Base-by-base conservation (phyloP, 495 filamentous ascomycete genomes). In the Penicillium robsamsonii region DNA sequence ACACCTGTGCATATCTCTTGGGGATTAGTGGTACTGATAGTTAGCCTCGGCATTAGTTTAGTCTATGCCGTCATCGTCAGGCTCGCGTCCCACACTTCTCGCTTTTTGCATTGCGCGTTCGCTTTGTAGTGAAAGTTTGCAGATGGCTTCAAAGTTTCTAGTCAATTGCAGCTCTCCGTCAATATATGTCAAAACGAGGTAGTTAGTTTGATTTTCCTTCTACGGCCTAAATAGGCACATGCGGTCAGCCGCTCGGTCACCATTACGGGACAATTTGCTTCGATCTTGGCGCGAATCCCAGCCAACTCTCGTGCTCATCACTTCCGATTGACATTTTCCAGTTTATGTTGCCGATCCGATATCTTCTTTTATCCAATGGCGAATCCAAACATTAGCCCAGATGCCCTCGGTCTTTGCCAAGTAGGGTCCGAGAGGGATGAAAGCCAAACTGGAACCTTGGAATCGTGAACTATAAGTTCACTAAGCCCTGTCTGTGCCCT, bases 1-100 rank as follows among this genome's bases (percentile, higher is more conserved):
- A 30, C n/a, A 46, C 35, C 42, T 56, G 15, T 18, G 27, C 31
- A 33, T 38, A 17, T 41, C 37, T 33, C 41, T 55, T 46, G 27
- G 11, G 57, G 27, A 9, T 58, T 55, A 57, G 51, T 49, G 30
- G 41, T 33, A 49, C 44, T 3, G 18, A 49, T 63, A 13, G 18
- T 45, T 63, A 13, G 40, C 63, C 52, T 62, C 59, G 56, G 64
- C 61, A 31, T 51, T 51, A 43, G 42, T 52, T 35, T 18, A 61
- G 47, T 53, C 49, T 53, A 66, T 66, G 66, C 63, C 63, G 63
- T 68, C 66, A 68, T 68, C 42, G 35, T 53, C 48, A n/a, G 41
- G 18, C 9, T 62, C 63, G 56, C 66, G 63, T 68, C 56, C 63
- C 66, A 58, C 56, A 58, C 48, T 60, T 60, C 33, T 45, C 50